Evolutionary conservation across 164 flowering plant species (phyloP).

Genomic region (Magnolia changhungtana): DNA sequence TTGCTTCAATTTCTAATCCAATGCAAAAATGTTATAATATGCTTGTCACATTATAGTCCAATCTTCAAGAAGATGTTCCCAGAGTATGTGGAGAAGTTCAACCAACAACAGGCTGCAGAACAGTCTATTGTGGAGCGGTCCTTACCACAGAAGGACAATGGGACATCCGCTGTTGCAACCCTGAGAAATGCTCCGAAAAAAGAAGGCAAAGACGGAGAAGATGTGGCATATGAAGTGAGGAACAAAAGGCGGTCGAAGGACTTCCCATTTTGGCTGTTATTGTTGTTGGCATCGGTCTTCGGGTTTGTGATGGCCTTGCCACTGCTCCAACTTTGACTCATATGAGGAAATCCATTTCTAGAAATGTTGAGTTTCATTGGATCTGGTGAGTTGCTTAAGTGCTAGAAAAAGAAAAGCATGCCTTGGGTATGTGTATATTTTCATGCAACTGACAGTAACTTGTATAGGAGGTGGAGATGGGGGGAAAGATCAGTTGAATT

Average conservation of each 20-base stretch:
- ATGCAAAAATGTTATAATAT: not conserved
- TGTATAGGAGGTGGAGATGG: not conserved
- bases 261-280: constrained; percentile 74
- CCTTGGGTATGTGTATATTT: not conserved
- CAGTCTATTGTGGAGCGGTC: constrained; percentile 35
- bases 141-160: constrained; percentile 26
- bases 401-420: not conserved
- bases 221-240: constrained; percentile 25
- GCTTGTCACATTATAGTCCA: constrained; percentile 36
- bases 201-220: constrained; percentile 32
- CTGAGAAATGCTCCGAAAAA: constrained; percentile 18
- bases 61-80: constrained; percentile 86
- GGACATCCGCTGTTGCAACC: constrained; percentile 9
- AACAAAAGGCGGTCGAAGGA: constrained; percentile 39
- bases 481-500: not conserved
- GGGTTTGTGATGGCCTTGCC: constrained; percentile 83
- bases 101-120: constrained; percentile 45
- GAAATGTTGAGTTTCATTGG: not conserved
- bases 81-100: constrained; percentile 86
- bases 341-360: not conserved
- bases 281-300: constrained; percentile 65
- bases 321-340: constrained; percentile 61
- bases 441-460: constrained; percentile 2
- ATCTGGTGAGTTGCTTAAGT: not conserved
- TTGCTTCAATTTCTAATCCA: not conserved